phyloP scores from a whole-genome alignment of 495 filamentous ascomycete species.

The Platismatia glauca region DNA sequence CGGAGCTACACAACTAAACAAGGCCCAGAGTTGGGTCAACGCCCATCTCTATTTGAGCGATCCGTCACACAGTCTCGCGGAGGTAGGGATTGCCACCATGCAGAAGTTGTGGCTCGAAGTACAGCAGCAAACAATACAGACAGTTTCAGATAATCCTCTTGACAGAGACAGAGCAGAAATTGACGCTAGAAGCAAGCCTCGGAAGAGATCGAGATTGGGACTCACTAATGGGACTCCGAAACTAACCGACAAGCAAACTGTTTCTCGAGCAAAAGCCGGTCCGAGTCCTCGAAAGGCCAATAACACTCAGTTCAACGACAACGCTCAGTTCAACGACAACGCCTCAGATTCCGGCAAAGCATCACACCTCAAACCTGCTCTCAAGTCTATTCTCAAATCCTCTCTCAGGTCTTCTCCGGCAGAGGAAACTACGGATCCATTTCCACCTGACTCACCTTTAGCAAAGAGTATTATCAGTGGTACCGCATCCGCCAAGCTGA shows the following conservation, averaged over 20 bases:
- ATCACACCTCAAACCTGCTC: background rate
- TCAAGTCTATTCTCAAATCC: slow-evolving; percentile 24
- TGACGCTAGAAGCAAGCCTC: slow-evolving; percentile 2
- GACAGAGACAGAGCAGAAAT: background rate
- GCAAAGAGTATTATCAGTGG: slow-evolving; percentile 57
- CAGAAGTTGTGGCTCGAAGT: slow-evolving; percentile 20
- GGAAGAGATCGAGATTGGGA: background rate
- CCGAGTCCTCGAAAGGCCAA: slow-evolving; percentile 8
- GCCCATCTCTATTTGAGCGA: slow-evolving; percentile 39
- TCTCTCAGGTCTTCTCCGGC: background rate
- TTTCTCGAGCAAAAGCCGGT: slow-evolving; percentile 19
- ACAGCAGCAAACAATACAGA: background rate
- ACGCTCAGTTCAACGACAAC: no score
- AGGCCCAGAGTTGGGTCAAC: slow-evolving; percentile 52
- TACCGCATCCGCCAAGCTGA: slow-evolving; percentile 79
- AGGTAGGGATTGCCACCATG: slow-evolving; percentile 16
- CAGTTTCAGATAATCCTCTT: background rate
- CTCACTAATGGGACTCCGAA: slow-evolving; percentile 18
- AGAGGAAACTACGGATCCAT: slow-evolving; percentile 10
- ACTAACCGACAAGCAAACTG: slow-evolving; percentile 20
- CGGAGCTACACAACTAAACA: slow-evolving; percentile 48
- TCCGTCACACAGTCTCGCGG: slow-evolving; percentile 42
- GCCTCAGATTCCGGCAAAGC: background rate
- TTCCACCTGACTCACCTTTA: slow-evolving; percentile 45
- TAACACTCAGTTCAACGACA: background rate